phyloP scores from a whole-genome alignment of 2,329 filamentous ascomycete genomes.

The Neurospora sp. region DNA sequence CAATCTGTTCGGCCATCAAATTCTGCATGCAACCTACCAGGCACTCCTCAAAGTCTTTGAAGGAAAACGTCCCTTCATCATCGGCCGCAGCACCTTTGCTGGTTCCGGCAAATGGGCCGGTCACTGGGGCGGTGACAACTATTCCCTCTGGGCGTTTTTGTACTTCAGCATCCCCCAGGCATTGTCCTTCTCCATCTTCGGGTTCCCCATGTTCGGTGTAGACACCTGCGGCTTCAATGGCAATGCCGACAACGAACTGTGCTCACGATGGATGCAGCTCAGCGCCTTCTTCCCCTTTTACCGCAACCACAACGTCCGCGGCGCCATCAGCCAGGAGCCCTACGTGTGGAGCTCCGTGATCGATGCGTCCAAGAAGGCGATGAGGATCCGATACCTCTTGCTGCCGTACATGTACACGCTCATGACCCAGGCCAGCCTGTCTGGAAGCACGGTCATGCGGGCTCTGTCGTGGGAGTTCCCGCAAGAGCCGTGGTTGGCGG shows the following conservation, averaged over 20 bases:
- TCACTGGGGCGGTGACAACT: slow-evolving; percentile 76
- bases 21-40: slow-evolving; percentile 67
- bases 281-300: slow-evolving; percentile 68
- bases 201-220: slow-evolving; percentile 67
- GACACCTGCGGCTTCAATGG: slow-evolving; percentile 63
- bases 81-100: slow-evolving; percentile 72
- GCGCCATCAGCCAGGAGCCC: slow-evolving; percentile 56
- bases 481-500: slow-evolving; percentile 55
- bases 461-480: slow-evolving; percentile 68
- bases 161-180: slow-evolving; percentile 70
- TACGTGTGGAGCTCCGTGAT: slow-evolving; percentile 59
- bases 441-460: slow-evolving; percentile 60
- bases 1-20: slow-evolving; percentile 66
- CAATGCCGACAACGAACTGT: slow-evolving; percentile 59
- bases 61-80: slow-evolving; percentile 66
- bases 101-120: slow-evolving; percentile 67
- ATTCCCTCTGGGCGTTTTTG: slow-evolving; percentile 62
- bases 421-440: slow-evolving; percentile 54
- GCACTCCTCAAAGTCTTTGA: slow-evolving; percentile 56
- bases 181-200: slow-evolving; percentile 62
- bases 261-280: slow-evolving; percentile 50
- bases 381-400: slow-evolving; percentile 59
- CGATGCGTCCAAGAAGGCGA: slow-evolving; percentile 53
- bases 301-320: slow-evolving; percentile 61
- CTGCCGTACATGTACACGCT: slow-evolving; percentile 70